phyloP scores from a whole-genome alignment of 2,329 filamentous ascomycete species.

The Teratosphaeria epicoccoides region DNA sequence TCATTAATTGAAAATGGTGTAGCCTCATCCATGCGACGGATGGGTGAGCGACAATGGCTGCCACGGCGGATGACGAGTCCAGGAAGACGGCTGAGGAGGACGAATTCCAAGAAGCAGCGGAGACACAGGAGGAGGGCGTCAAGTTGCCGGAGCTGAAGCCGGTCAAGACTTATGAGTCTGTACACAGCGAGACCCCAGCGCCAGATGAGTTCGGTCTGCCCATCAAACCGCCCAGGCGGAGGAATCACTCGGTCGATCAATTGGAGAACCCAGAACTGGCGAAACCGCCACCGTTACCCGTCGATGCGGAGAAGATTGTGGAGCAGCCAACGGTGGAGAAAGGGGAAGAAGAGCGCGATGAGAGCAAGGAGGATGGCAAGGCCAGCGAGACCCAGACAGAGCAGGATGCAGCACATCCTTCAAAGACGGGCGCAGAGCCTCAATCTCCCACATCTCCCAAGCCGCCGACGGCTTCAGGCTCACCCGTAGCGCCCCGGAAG shows the following conservation, averaged over 20 bases:
- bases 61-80: neutral
- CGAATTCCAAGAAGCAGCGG: neutral
- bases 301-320: constrained; percentile 5
- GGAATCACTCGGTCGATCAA: constrained; percentile 17
- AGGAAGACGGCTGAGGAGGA: neutral
- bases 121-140: neutral
- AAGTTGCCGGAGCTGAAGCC: constrained; percentile 1
- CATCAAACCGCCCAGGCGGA: constrained; percentile 21
- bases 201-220: constrained; percentile 31
- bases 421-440: neutral
- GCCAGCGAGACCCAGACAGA: neutral
- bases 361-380: constrained; percentile 2
- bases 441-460: neutral
- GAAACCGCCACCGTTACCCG: neutral
- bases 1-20: neutral
- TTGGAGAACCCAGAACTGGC: constrained; percentile 15
- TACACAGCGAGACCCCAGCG: constrained; percentile 15
- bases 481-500: neutral
- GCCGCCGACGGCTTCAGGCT: neutral
- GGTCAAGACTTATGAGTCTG: neutral
- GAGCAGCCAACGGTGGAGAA: constrained; percentile 12
- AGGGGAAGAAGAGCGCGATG: constrained; percentile 6
- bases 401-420: neutral
- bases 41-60: neutral
- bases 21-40: neutral